Evolutionary conservation across 208 protist genomes (phyloP), one percentile per base, ranked within the genome.

Genomic region (Kentomonas sorsogonicus): DNA sequence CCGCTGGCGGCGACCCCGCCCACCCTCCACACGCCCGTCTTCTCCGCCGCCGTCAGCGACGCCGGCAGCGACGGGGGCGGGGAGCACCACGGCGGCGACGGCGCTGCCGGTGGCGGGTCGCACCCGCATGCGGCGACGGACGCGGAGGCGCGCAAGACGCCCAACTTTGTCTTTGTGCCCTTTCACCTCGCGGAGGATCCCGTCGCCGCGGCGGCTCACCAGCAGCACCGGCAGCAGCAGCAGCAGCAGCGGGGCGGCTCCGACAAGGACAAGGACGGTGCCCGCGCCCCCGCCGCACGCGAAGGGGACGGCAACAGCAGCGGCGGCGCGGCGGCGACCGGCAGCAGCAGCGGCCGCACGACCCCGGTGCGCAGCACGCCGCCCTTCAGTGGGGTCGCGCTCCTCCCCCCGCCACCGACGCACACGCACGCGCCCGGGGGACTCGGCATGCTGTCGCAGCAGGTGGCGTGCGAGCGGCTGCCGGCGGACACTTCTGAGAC

Each of bases 301-400:
- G n/a, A 34, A 11, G 7, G 2, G 50, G n/a, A n/a, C 50, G 26
- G n/a, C 50, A 43, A 41, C 50, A 39, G 50, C 50, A 54, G 27
- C 36, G 16, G 33, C 34, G 26, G 13, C 51, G 16, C 16, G 6
- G 26, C 9, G 5, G 26, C 23, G 33, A 56, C 3, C 33, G 20
- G 27, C 33, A 25, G 25, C 48, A 38, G 27, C 48, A 23, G 48
- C 26, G 22, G n/a, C n/a, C 15, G n/a, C 15, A 4, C 13, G 38
- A n/a, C 38, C 15, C 7, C 18, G 38, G 15, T 43, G 15, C 15
- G 38, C 38, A 22, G 38, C 38, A 43, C 38, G 38, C 38, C 38
- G 38, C 38, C 38, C 15, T 43, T n/a, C 2, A 9, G 15, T 4
- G 13, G 38, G 9, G 2, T n/a, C 38, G 11, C 15, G 15, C 3